These are phyloP conservation scores for Sparassis latifolia DNA, from an alignment of 1,284 basidiomycete genomes.

Conservation along the genomic window DNA sequence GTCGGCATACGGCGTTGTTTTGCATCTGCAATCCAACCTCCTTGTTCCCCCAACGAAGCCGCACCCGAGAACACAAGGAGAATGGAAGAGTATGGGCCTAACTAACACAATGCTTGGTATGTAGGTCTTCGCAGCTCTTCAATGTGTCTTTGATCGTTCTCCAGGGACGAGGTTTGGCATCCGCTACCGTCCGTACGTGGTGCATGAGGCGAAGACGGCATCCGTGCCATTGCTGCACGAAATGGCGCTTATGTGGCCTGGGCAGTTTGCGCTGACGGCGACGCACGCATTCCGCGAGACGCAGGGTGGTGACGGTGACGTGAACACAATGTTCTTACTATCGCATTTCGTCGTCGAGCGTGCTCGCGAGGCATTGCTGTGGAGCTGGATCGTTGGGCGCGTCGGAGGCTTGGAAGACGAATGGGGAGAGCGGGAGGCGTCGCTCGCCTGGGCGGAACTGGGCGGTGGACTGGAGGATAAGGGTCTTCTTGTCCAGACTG, in stretches of 20 bases:
- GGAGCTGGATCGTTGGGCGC: conserved; percentile 31
- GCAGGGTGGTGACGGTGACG: conserved; percentile 23
- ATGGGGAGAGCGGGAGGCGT: conserved; percentile 20
- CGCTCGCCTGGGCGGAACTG: conserved; percentile 31
- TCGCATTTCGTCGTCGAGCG: conserved; percentile 33
- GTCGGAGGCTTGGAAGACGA: conserved; percentile 25
- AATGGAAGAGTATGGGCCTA: conserved; percentile 28
- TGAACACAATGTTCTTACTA: conserved; percentile 28
- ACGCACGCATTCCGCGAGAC: conserved; percentile 30
- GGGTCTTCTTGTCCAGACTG: conserved; percentile 12
- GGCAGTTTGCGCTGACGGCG: conserved; percentile 23
- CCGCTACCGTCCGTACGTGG: conserved; percentile 31
- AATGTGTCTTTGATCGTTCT: background rate
- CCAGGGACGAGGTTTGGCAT: conserved; percentile 30
- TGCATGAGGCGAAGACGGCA: conserved; percentile 30
- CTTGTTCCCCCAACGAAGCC: conserved; percentile 20
- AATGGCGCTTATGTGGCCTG: conserved; percentile 22
- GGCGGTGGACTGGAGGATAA: conserved; percentile 17
- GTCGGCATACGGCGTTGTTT: conserved; percentile 26
- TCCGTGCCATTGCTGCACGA: conserved; percentile 28
- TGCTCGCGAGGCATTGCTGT: conserved; percentile 34
- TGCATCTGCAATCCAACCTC: conserved; percentile 22
- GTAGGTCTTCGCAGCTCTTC: background rate
- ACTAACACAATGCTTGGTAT: conserved; percentile 22
- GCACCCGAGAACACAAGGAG: conserved; percentile 17